Conservation (phyloP, 306 rosid species). For the Abrus precatorius region DNA sequence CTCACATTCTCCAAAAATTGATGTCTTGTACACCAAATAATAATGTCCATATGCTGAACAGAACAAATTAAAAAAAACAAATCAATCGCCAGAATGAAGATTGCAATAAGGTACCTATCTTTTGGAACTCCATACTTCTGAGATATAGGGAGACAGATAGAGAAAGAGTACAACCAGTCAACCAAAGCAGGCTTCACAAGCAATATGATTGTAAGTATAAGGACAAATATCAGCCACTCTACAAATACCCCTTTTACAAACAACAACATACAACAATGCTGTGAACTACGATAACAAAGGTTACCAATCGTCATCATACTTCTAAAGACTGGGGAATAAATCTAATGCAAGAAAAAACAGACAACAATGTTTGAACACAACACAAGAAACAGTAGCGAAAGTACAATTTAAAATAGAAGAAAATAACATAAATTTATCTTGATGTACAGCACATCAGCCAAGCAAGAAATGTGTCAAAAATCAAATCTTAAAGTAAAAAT, state of each 20-base stretch:
- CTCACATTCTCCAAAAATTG: slow-evolving; percentile 73
- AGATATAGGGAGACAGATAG: slow-evolving; percentile 21
- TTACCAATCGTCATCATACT: slow-evolving; percentile 20
- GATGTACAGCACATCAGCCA: slow-evolving; percentile 10
- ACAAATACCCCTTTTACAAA: slow-evolving; percentile 3
- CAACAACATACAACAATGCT: not conserved
- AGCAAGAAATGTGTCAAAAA: slow-evolving; percentile 26
- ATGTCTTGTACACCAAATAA: slow-evolving; percentile 87
- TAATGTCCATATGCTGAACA: slow-evolving; percentile 90
- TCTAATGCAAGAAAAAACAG: not conserved
- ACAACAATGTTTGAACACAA: slow-evolving; percentile 5
- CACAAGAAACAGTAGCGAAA: slow-evolving; percentile 13
- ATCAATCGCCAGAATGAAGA: slow-evolving; percentile 38
- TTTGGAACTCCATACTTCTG: slow-evolving; percentile 25
- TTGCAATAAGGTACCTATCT: slow-evolving; percentile 22
- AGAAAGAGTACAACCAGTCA: slow-evolving; percentile 16
- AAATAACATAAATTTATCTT: slow-evolving; percentile 20
- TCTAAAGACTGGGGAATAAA: slow-evolving; percentile 11
- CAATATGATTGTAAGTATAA: slow-evolving; percentile 35
- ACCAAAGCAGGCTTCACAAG: slow-evolving; percentile 15
- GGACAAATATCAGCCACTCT: slow-evolving; percentile 26
- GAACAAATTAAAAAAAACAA: slow-evolving; percentile 34
- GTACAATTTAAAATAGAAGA: not conserved
- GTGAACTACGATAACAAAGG: not conserved
- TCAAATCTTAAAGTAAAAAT: slow-evolving; percentile 29